phyloP scores from a whole-genome alignment of 148 eudicot species.

The Chenopodium berlandieri region DNA sequence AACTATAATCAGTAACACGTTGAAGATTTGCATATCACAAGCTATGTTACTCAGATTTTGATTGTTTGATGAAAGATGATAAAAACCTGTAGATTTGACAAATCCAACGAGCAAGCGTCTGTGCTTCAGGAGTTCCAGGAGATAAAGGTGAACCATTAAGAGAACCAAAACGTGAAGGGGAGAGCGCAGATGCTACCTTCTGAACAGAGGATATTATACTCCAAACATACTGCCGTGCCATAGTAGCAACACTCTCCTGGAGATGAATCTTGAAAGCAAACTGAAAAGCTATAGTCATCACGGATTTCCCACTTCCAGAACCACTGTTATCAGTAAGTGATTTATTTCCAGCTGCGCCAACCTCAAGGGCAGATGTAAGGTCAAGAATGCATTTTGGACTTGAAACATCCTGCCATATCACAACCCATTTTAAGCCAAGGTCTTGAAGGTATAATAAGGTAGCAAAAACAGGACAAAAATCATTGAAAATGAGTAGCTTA shows the following conservation, averaged over 20 bases:
- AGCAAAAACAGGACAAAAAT: neutral
- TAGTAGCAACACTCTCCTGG: slow-evolving; percentile 64
- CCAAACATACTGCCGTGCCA: slow-evolving; percentile 79
- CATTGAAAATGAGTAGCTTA: neutral
- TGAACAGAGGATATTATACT: slow-evolving; percentile 74
- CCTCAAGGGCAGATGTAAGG: slow-evolving; percentile 87
- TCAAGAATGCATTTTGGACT: slow-evolving; percentile 90
- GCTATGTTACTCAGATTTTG: no score
- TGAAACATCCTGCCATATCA: slow-evolving; percentile 51
- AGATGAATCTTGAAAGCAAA: slow-evolving; percentile 74
- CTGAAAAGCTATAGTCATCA: slow-evolving; percentile 86
- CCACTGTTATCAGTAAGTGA: slow-evolving; percentile 29
- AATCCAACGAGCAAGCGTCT: slow-evolving; percentile 78
- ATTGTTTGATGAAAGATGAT: neutral
- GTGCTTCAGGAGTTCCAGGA: slow-evolving; percentile 69
- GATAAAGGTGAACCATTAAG: slow-evolving; percentile 38
- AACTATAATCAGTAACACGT: neutral
- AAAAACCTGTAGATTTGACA: slow-evolving; percentile 69
- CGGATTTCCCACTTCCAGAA: slow-evolving; percentile 48
- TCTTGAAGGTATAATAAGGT: neutral
- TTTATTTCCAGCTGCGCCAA: slow-evolving; percentile 54
- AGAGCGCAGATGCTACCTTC: slow-evolving; percentile 67
- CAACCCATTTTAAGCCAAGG: neutral
- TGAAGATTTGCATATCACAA: neutral
- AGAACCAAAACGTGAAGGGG: slow-evolving; percentile 55